Evolutionary conservation across 768 basidiomycete genomes (phyloP), one percentile per base, ranked within the genome.

Genomic region (Mycena epipterygia): DNA sequence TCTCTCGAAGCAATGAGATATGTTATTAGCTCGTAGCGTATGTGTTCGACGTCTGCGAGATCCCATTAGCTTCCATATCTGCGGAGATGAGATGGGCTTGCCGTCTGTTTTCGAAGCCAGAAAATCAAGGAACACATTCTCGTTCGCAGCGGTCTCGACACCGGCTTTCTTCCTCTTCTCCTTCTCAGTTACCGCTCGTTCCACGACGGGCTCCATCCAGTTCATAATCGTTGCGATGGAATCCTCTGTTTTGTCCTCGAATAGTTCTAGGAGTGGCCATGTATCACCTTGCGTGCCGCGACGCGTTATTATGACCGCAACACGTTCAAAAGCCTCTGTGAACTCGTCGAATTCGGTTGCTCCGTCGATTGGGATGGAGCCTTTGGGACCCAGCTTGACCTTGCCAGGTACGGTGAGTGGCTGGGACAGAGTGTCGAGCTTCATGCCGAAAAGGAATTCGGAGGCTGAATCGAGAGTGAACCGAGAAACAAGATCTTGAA

Each of bases 1-100:
- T 90, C 89, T 59, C 89, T 76, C 17, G 87, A 83, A 9, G 89
- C 90, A 23, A 90, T 79, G 0, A 90, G 79, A 52, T 51, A 67
- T 3, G 56, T 67, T 59, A 67, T 32, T 14, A 67, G 39, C 30
- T 67, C 65, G 57, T 67, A 67, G 29, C 65, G 57, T 51, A 67
- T 67, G 16, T 67, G 65, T 25, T 67, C 65, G 29, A 59, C 57
- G 8, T 67, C 56, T 67, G 29, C 19, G 30, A 27, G 30, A 32
- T 6, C 25, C 16, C 7, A 39, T 58, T 17, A 59, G 57, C 3
- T 17, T 66, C 25, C 5, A 52, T 12, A 5, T 46, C 30, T 2
- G 29, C n/a, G 2, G 39, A 39, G 0, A 39, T 23, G 46, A 39
- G 1, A 23, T 33, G 9, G 9, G 1, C 56, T 89, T 83, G 66